These are phyloP conservation scores for Verticillium nubilum DNA, from an alignment of 2,329 filamentous ascomycete species.

Conservation along the genomic window DNA sequence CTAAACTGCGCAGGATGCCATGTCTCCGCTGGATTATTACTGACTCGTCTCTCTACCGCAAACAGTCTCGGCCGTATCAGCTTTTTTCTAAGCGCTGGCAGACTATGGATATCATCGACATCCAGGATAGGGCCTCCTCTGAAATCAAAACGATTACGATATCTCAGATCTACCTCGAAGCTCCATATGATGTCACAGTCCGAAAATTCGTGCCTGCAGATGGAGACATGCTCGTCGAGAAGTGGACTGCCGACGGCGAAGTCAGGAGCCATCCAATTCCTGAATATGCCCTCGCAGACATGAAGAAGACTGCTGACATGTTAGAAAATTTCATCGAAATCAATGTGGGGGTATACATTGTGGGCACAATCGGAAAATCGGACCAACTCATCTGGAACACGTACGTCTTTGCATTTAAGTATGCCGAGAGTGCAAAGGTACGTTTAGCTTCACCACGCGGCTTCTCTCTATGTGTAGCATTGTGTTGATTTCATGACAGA, in stretches of 20 bases:
- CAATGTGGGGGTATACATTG: not conserved
- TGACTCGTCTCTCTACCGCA: not conserved
- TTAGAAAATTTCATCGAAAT: not conserved
- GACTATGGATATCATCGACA: not conserved
- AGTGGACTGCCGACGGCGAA: not conserved
- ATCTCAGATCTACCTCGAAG: not conserved
- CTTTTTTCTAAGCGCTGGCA: not conserved
- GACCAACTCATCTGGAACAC: not conserved
- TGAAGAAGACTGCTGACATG: not conserved
- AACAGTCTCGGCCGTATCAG: not conserved
- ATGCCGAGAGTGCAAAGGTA: not conserved
- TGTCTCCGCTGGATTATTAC: not conserved
- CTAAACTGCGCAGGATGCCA: not conserved
- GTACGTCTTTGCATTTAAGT: not conserved
- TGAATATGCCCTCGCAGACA: not conserved
- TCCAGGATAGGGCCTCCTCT: not conserved
- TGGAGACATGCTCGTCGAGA: not conserved
- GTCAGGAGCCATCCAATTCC: not conserved
- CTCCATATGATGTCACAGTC: not conserved
- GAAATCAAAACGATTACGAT: not conserved
- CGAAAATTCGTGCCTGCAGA: not conserved
- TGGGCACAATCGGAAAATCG: not conserved
- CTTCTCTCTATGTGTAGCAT: too few relatives aligned
- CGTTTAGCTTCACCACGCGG: too few relatives aligned
- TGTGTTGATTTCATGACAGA: too few relatives aligned